phyloP scores from a whole-genome alignment of 495 filamentous ascomycete species.

The Podospora comata region DNA sequence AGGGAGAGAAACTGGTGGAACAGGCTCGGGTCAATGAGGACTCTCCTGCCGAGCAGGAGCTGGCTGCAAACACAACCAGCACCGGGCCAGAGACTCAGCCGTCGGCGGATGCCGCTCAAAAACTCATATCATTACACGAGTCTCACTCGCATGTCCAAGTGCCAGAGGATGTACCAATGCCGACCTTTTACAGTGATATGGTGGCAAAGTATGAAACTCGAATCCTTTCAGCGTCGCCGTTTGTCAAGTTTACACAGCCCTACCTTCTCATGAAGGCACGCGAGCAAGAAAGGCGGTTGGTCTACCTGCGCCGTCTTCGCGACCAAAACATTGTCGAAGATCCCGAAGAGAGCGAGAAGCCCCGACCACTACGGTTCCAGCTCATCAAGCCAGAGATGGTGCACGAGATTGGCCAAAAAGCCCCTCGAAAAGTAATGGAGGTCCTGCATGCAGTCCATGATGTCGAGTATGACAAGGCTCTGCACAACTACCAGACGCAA shows the following conservation, averaged over 20 bases:
- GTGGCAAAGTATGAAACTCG: conserved; percentile 88
- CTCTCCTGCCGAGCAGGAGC: conserved; percentile 6
- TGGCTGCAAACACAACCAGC: conserved; percentile 11
- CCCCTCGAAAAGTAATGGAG: conserved; percentile 82
- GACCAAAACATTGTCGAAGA: conserved; percentile 69
- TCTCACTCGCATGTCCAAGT: conserved; percentile 50
- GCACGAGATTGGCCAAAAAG: conserved; percentile 68
- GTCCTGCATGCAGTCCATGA: conserved; percentile 91
- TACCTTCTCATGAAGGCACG: conserved; percentile 88
- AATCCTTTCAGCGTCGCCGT: conserved; percentile 92
- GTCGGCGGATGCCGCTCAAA: conserved; percentile 24
- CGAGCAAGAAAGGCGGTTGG: conserved; percentile 79
- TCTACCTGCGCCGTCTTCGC: conserved; percentile 73
- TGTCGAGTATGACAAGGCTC: conserved; percentile 91
- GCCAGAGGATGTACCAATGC: conserved; percentile 83
- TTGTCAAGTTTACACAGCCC: conserved; percentile 90
- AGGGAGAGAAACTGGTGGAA: conserved; percentile 19
- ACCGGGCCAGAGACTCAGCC: neutral
- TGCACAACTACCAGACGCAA: conserved; percentile 92
- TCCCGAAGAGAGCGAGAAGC: conserved; percentile 55
- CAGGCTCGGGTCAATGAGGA: conserved; percentile 12
- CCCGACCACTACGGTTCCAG: conserved; percentile 67
- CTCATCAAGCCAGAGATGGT: conserved; percentile 95
- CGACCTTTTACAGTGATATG: conserved; percentile 91
- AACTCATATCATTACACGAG: conserved; percentile 44